These are phyloP conservation scores for Artemisia argyi DNA, from an alignment of 129 eudicot genomes.

Conservation along the genomic window DNA sequence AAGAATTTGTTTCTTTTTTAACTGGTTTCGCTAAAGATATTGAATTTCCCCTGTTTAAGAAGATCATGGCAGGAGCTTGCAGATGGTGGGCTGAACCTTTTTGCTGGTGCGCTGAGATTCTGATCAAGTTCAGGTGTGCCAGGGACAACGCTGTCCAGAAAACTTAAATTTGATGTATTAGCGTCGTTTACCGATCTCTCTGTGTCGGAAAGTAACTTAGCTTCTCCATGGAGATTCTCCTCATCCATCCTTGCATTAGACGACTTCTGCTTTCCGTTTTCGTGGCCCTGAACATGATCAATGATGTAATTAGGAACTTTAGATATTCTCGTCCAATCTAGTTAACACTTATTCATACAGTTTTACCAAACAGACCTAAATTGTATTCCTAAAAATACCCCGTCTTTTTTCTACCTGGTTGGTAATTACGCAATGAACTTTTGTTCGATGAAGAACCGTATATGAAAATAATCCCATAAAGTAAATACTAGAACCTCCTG, in stretches of 20 bases:
- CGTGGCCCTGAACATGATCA: constrained; percentile 20
- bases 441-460: not conserved
- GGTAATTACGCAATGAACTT: not conserved
- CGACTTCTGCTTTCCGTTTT: constrained; percentile 8
- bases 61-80: constrained; percentile 17
- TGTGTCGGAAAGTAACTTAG: constrained; percentile 1
- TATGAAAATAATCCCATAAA: too few species aligned
- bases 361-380: constrained; percentile 9
- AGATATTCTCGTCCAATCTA: not conserved
- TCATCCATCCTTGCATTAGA: constrained; percentile 6
- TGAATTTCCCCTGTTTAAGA: not conserved
- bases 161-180: constrained; percentile 5
- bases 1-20: not conserved
- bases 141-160: constrained; percentile 22
- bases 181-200: not conserved
- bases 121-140: constrained; percentile 30
- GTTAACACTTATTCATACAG: not conserved
- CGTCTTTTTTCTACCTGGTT: not conserved
- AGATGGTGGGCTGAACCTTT: constrained; percentile 33
- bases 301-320: not conserved
- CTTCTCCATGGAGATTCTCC: constrained; percentile 8
- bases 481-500: too few species aligned
- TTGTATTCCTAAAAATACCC: not conserved
- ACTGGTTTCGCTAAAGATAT: constrained; percentile 2
- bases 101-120: constrained; percentile 21